Evolutionary conservation across 2,329 filamentous ascomycete species (phyloP).

Genomic region (Aspergillus sclerotialis): DNA sequence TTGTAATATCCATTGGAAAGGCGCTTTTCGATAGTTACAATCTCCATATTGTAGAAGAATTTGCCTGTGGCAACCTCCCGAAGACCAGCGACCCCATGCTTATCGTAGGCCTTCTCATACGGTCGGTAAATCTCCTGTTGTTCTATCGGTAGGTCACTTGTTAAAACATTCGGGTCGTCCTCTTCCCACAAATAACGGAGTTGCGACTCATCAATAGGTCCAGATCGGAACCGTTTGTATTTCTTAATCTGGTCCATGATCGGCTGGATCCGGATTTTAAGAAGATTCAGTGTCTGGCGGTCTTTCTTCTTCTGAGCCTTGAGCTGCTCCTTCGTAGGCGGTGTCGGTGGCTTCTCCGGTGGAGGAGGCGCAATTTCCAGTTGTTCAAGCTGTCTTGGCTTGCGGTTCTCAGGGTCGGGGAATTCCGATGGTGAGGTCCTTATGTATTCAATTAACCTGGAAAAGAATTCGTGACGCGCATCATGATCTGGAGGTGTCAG

Average conservation of each 20-base stretch:
- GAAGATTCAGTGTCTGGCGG: conserved; percentile 70
- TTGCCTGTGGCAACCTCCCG: conserved; percentile 69
- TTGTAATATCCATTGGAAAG: conserved; percentile 95
- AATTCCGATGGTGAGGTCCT: conserved; percentile 76
- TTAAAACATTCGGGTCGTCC: conserved; percentile 61
- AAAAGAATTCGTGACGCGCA: conserved; percentile 72
- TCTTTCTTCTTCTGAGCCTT: conserved; percentile 77
- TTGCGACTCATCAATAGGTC: conserved; percentile 65
- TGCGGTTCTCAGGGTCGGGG: conserved; percentile 77
- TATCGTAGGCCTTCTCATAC: conserved; percentile 73
- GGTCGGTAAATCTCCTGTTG: conserved; percentile 59
- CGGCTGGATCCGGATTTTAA: conserved; percentile 85
- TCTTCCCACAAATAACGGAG: conserved; percentile 83
- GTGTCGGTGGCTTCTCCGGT: conserved; percentile 54
- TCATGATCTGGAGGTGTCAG: conserved; percentile 59
- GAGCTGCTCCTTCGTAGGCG: conserved; percentile 69
- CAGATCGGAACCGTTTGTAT: conserved; percentile 80
- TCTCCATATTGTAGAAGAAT: conserved; percentile 92
- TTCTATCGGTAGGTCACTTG: conserved; percentile 53
- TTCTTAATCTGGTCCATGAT: conserved; percentile 98
- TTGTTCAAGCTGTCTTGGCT: conserved; percentile 73
- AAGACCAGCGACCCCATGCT: conserved; percentile 69
- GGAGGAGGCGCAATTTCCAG: conserved; percentile 69
- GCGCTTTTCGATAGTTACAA: conserved; percentile 89
- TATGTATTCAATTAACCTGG: conserved; percentile 65